Percentiles rank a stretch among this genome's conserved stretches.
These are phyloP conservation scores for Colletotrichum cereale DNA, from an alignment of 2,329 filamentous ascomycete species.

Conservation along the genomic window DNA sequence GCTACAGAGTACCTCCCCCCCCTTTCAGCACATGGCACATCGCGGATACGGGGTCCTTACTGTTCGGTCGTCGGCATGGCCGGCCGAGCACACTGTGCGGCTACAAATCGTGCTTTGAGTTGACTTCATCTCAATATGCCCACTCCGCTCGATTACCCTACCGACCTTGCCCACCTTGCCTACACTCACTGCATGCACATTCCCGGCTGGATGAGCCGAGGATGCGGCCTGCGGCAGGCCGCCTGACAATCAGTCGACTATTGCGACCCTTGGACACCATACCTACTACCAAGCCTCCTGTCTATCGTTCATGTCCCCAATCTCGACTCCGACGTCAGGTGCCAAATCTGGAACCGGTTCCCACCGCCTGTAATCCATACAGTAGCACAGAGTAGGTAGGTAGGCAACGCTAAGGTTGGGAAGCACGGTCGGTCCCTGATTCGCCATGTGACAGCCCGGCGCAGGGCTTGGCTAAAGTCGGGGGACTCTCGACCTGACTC, in stretches of 20 bases:
- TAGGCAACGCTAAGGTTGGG: constrained; percentile 11
- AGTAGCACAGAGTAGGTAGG: neutral
- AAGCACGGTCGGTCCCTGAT: constrained; percentile 30
- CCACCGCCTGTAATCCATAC: constrained; percentile 18
- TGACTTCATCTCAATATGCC: neutral
- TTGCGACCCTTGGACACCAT: neutral
- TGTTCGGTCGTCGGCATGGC: neutral
- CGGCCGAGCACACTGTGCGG: neutral
- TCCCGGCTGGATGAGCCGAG: neutral
- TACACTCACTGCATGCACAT: neutral
- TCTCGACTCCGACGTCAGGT: constrained; percentile 29
- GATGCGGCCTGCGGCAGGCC: neutral
- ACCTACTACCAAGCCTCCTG: neutral
- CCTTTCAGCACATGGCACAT: neutral
- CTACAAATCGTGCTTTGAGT: neutral
- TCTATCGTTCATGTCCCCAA: neutral
- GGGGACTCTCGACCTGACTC: neutral
- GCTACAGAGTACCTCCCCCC: neutral
- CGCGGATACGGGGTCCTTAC: neutral
- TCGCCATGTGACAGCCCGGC: constrained; percentile 35
- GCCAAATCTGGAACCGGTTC: constrained; percentile 26
- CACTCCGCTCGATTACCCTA: neutral
- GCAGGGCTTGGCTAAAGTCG: neutral
- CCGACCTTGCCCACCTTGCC: neutral
- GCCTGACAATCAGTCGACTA: neutral